Evolutionary conservation across 345 rosid genomes (phyloP).

Genomic region (Theobroma cacao): DNA sequence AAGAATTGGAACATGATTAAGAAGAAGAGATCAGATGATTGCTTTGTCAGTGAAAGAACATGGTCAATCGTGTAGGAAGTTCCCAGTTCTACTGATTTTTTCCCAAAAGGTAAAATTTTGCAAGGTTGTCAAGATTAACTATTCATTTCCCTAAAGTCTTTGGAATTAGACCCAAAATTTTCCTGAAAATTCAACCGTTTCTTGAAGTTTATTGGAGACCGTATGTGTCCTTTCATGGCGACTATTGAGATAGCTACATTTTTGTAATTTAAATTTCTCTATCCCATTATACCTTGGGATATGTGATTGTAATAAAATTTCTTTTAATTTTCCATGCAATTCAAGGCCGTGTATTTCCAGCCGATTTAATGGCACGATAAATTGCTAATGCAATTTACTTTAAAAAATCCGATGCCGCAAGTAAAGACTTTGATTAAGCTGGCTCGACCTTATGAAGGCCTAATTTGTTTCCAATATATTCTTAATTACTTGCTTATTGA

Average conservation of each 20-base stretch:
- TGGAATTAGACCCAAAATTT: neutral
- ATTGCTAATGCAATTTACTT: no score
- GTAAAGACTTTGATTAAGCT: no score
- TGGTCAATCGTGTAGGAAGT: neutral
- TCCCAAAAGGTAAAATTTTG: no score
- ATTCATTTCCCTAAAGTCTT: neutral
- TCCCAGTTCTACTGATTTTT: neutral
- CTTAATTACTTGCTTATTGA: no score
- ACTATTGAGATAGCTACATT: neutral
- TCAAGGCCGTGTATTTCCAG: no score
- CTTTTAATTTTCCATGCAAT: no score
- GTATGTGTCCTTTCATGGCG: neutral
- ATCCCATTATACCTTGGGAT: neutral
- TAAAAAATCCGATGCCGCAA: no score
- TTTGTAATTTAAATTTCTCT: constrained; percentile 19
- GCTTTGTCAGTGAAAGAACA: neutral
- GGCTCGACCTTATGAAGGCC: no score
- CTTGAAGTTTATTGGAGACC: neutral
- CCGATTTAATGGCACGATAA: no score
- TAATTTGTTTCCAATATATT: no score
- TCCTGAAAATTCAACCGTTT: neutral
- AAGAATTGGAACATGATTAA: constrained; percentile 47
- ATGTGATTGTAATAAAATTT: neutral
- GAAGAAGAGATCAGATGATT: neutral
- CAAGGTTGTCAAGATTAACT: neutral